phyloP scores from a whole-genome alignment of 805 yeast species.

The Metschnikowia chrysomelidarum region DNA sequence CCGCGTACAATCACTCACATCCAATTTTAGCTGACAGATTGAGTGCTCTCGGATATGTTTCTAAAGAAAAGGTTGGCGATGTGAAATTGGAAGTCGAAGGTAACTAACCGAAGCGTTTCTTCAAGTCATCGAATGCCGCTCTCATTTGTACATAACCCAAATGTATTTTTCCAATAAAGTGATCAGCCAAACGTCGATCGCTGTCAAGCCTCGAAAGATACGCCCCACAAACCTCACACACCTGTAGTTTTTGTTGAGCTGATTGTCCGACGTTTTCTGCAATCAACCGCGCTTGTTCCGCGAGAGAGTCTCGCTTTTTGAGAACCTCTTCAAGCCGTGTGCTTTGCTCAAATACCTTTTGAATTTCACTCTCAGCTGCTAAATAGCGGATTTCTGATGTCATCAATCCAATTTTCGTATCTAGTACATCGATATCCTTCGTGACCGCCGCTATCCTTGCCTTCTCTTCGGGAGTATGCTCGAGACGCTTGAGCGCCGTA shows the following conservation, averaged over 20 bases:
- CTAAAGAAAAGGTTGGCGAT: conserved; percentile 37
- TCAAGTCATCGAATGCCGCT: conserved; percentile 45
- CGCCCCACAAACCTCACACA: conserved; percentile 88
- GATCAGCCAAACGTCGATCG: conserved; percentile 86
- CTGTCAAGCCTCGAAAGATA: conserved; percentile 81
- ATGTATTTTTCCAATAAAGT: conserved; percentile 85
- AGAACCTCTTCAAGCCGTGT: conserved; percentile 43
- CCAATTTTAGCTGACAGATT: conserved; percentile 92
- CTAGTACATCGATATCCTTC: conserved; percentile 57
- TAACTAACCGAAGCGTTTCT: conserved; percentile 13
- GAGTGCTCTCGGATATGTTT: conserved; percentile 58
- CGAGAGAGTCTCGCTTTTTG: conserved; percentile 49
- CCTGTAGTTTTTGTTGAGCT: conserved; percentile 87
- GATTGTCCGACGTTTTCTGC: conserved; percentile 78
- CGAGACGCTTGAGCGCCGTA: conserved; percentile 60
- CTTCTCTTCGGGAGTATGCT: conserved; percentile 73
- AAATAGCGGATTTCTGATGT: conserved; percentile 62
- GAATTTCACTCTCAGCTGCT: conserved; percentile 46
- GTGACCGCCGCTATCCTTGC: conserved; percentile 54
- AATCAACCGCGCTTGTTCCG: conserved; percentile 55
- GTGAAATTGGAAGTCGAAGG: conserved; percentile 17
- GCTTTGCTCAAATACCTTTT: conserved; percentile 46
- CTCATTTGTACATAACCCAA: conserved; percentile 79
- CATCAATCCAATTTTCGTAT: conserved; percentile 62
- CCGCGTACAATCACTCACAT: conserved; percentile 86